Percentiles rank a stretch among this genome's conserved stretches.
Conservation (phyloP, 2,329 filamentous ascomycete species). For the Penicillium thymicola region DNA sequence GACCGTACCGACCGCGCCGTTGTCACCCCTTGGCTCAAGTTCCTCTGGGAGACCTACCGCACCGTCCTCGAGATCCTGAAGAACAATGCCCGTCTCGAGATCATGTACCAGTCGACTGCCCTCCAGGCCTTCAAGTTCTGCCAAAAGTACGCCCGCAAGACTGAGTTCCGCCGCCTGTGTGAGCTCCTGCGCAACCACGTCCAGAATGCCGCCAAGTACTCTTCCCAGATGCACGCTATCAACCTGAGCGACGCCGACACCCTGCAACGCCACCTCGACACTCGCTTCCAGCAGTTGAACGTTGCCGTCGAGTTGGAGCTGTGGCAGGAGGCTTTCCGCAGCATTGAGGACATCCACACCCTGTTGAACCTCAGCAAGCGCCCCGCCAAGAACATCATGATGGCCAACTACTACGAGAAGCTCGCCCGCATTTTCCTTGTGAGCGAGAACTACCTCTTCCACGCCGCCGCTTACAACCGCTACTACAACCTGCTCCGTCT, state of each 20-base stretch:
- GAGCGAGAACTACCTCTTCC: slow-evolving; percentile 99
- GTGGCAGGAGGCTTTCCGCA: slow-evolving; percentile 99
- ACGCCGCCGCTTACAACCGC: slow-evolving; percentile 93
- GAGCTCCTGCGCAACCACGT: slow-evolving; percentile 98
- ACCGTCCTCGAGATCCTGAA: slow-evolving; percentile 97
- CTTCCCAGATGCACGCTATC: slow-evolving; percentile 98
- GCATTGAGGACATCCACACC: slow-evolving; percentile 97
- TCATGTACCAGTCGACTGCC: slow-evolving; percentile 97
- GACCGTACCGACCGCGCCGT: slow-evolving; percentile 97
- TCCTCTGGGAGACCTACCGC: slow-evolving; percentile 98
- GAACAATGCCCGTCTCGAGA: slow-evolving; percentile 96
- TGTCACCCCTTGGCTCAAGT: slow-evolving; percentile 98
- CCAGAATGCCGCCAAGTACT: slow-evolving; percentile 98
- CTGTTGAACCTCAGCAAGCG: slow-evolving; percentile 97
- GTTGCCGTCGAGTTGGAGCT: slow-evolving; percentile 96
- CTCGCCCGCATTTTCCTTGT: slow-evolving; percentile 97
- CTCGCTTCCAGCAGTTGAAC: slow-evolving; percentile 96
- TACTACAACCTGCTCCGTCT: slow-evolving; percentile 96
- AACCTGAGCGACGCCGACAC: slow-evolving; percentile 98
- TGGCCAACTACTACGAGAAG: slow-evolving; percentile 99
- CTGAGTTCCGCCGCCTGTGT: slow-evolving; percentile 96
- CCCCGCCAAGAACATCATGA: slow-evolving; percentile 98
- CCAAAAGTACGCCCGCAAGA: slow-evolving; percentile 96
- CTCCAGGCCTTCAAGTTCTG: slow-evolving; percentile 99
- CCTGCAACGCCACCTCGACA: slow-evolving; percentile 93